A percentile compares a stretch with the other conserved stretches of the same genome.
Conservation (phyloP, 306 rosid species). For the Sicyos edulis region DNA sequence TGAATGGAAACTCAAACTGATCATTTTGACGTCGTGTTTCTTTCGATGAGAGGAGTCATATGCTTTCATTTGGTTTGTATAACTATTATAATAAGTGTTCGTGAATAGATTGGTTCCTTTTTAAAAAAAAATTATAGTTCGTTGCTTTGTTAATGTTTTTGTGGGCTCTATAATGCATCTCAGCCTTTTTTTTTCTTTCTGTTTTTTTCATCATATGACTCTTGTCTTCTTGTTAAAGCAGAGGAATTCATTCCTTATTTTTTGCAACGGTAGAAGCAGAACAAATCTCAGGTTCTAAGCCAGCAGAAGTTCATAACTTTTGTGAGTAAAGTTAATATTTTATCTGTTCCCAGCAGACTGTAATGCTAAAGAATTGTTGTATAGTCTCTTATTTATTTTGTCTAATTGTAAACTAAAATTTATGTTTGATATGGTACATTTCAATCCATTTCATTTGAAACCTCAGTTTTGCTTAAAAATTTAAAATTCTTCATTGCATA, state of each 20-base stretch:
- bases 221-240: conserved; percentile 28
- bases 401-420: not conserved
- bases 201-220: not conserved
- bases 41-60: not conserved
- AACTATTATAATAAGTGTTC: not conserved
- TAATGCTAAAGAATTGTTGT: not conserved
- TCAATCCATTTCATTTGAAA: not conserved
- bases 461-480: not conserved
- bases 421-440: not conserved
- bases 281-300: conserved; percentile 71
- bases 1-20: not conserved
- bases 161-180: not conserved
- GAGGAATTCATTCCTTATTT: conserved; percentile 48
- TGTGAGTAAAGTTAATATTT: conserved; percentile 39
- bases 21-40: not conserved
- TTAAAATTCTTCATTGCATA: not conserved
- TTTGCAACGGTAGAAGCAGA: conserved; percentile 69
- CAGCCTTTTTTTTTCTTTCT: not conserved
- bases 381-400: not conserved
- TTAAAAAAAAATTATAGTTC: not conserved
- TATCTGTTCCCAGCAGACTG: not conserved
- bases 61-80: not conserved
- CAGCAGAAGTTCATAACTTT: conserved; percentile 83
- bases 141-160: not conserved
- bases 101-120: not conserved